phyloP scores from a whole-genome alignment of 2,329 filamentous ascomycete genomes.

The Ceratocystis variospora region DNA sequence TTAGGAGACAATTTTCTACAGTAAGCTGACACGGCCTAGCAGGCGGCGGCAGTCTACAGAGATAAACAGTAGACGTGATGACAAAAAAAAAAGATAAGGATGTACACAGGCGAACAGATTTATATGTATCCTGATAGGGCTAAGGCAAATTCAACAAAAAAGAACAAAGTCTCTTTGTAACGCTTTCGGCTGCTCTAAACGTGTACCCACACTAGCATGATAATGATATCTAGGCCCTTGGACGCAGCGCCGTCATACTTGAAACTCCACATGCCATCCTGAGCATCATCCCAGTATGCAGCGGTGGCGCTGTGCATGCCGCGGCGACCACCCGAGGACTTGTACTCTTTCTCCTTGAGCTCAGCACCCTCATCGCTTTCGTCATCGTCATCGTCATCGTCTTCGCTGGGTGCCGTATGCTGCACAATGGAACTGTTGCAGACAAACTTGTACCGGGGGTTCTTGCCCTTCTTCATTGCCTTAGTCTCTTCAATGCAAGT shows the following conservation, averaged over 20 bases:
- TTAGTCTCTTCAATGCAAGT: constrained; percentile 61
- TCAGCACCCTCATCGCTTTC: constrained; percentile 38
- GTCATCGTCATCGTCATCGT: constrained; percentile 39
- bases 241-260: constrained; percentile 61
- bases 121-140: background rate
- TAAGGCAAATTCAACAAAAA: background rate
- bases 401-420: constrained; percentile 57
- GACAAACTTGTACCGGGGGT: constrained; percentile 75
- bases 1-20: background rate
- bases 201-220: constrained; percentile 67
- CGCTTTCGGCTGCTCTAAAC: constrained; percentile 32
- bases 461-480: constrained; percentile 26
- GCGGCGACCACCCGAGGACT: constrained; percentile 64
- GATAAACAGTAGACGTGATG: background rate
- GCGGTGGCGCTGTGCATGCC: constrained; percentile 83
- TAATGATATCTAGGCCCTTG: constrained; percentile 55
- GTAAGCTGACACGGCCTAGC: background rate
- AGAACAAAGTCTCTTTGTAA: constrained; percentile 1
- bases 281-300: constrained; percentile 83
- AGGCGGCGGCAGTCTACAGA: background rate
- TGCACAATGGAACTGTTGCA: constrained; percentile 98
- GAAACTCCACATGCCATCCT: constrained; percentile 79
- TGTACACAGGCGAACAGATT: background rate
- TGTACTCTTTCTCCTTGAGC: constrained; percentile 46
- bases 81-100: background rate